Conservation (phyloP, 2,329 filamentous ascomycete genomes). For the Escovopsis sp. region DNA sequence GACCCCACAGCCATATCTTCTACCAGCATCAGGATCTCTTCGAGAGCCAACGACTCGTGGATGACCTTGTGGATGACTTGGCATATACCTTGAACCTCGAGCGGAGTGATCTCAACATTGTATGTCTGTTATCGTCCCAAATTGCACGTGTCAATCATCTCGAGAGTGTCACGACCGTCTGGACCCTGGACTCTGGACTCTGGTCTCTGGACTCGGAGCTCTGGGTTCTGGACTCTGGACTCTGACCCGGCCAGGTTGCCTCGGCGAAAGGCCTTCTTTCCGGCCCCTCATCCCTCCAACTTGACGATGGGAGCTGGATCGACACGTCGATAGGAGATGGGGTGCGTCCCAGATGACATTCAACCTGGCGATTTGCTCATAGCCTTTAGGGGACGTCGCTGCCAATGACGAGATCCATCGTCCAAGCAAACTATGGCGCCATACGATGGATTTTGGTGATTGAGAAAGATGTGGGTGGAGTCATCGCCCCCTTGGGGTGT, state of each 20-base stretch:
- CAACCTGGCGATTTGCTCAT: constrained; percentile 5
- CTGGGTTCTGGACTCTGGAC: too few relatives aligned
- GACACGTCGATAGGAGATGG: constrained; percentile 16
- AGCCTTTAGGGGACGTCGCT: constrained; percentile 42
- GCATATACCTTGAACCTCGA: constrained; percentile 53
- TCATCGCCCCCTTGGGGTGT: too few relatives aligned
- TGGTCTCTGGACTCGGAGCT: too few relatives aligned
- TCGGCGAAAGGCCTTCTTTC: constrained; percentile 57
- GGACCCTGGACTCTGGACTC: too few relatives aligned
- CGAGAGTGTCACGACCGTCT: background rate
- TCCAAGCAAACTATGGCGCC: constrained; percentile 31
- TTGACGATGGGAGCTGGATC: constrained; percentile 27
- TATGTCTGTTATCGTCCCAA: constrained; percentile 20
- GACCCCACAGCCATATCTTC: constrained; percentile 51
- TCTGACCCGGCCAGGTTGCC: constrained; percentile 39
- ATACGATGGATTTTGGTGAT: constrained; percentile 56
- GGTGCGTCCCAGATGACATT: constrained; percentile 9
- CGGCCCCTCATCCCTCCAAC: constrained; percentile 38
- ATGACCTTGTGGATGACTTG: constrained; percentile 59
- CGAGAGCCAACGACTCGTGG: constrained; percentile 50
- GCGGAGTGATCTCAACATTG: constrained; percentile 55
- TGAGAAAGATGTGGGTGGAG: constrained; percentile 54
- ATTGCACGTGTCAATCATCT: too few relatives aligned
- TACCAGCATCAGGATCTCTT: constrained; percentile 66
- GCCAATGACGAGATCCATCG: constrained; percentile 36